A percentile compares a stretch with the other conserved stretches of the same genome.
Conservation (phyloP, 768 basidiomycete genomes). For the Auricularia cornea region DNA sequence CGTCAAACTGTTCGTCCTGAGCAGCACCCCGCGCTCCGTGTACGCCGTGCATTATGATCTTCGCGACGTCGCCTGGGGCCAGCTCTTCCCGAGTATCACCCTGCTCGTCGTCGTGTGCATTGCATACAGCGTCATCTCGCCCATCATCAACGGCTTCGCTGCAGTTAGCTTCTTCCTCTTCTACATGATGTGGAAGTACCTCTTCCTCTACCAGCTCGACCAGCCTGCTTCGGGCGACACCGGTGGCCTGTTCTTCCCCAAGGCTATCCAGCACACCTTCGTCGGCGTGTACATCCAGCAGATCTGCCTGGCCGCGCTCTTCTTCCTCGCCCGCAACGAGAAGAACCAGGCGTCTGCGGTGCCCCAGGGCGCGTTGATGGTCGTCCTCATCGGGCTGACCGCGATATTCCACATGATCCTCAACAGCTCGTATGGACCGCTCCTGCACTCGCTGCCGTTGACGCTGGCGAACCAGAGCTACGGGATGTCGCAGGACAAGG, state of each 20-base stretch:
- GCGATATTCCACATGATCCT: slow-evolving; percentile 69
- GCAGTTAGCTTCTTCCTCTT: slow-evolving; percentile 75
- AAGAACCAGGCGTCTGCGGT: slow-evolving; percentile 47
- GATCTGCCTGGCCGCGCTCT: slow-evolving; percentile 74
- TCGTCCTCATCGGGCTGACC: slow-evolving; percentile 77
- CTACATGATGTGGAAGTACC: slow-evolving; percentile 55
- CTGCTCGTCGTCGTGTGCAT: slow-evolving; percentile 80
- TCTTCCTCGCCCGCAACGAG: slow-evolving; percentile 72
- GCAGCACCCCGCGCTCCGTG: slow-evolving; percentile 80
- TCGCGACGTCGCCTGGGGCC: slow-evolving; percentile 64
- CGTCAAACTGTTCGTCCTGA: slow-evolving; percentile 79
- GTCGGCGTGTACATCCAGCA: slow-evolving; percentile 91
- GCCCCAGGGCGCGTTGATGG: slow-evolving; percentile 73
- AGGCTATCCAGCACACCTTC: slow-evolving; percentile 87
- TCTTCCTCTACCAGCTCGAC: slow-evolving; percentile 73
- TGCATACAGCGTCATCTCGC: slow-evolving; percentile 83
- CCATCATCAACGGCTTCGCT: slow-evolving; percentile 88
- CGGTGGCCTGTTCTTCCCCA: slow-evolving; percentile 92
- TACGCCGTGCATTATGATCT: slow-evolving; percentile 76
- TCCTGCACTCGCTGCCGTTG: slow-evolving; percentile 66
- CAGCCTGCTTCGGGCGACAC: slow-evolving; percentile 66
- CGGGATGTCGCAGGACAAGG: slow-evolving; percentile 20
- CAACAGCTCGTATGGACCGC: slow-evolving; percentile 71
- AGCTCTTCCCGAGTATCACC: slow-evolving; percentile 63
- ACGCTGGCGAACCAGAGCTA: slow-evolving; percentile 66